A percentile compares a stretch with the other conserved stretches of the same genome.
phyloP scores from a whole-genome alignment of 2,329 filamentous ascomycete genomes.

The Trichoderma koningii region DNA sequence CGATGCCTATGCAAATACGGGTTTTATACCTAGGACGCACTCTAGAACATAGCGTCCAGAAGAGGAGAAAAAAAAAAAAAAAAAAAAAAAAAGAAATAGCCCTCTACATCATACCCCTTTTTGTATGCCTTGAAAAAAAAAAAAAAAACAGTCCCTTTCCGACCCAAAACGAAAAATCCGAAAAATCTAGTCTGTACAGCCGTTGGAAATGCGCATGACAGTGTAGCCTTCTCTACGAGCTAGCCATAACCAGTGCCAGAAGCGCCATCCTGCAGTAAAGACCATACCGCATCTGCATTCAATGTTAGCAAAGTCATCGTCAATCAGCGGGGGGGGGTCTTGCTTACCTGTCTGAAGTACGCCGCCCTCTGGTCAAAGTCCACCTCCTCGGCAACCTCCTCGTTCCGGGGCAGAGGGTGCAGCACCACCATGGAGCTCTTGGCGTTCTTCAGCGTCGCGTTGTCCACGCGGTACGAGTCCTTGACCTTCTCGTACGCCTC shows the following conservation, averaged over 20 bases:
- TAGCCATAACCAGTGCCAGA: slow-evolving; percentile 82
- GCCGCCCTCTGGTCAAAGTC: slow-evolving; percentile 96
- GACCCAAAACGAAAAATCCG: slow-evolving; percentile 18
- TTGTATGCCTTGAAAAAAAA: not conserved
- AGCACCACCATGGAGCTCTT: slow-evolving; percentile 93
- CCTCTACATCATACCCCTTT: slow-evolving; percentile 17
- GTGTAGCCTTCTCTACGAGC: slow-evolving; percentile 33
- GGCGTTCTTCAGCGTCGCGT: slow-evolving; percentile 83
- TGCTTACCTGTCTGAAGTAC: slow-evolving; percentile 97
- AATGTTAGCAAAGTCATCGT: slow-evolving; percentile 44
- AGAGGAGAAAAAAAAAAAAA: slow-evolving; percentile 6
- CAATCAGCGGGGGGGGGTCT: not conserved
- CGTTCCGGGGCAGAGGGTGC: slow-evolving; percentile 92
- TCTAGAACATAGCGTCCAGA: slow-evolving; percentile 19
- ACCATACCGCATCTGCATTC: slow-evolving; percentile 85
- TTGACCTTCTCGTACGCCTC: slow-evolving; percentile 85
- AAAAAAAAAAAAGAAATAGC: slow-evolving; percentile 12
- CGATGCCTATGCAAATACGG: slow-evolving; percentile 22
- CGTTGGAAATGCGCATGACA: slow-evolving; percentile 20
- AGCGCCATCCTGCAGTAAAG: slow-evolving; percentile 98
- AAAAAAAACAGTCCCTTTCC: not conserved
- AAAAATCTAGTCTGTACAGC: slow-evolving; percentile 22
- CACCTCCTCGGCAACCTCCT: slow-evolving; percentile 91
- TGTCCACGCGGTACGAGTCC: slow-evolving; percentile 86
- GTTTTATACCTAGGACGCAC: slow-evolving; percentile 27